phyloP scores from a whole-genome alignment of 495 filamentous ascomycete species.

The Aspergillus affinis region DNA sequence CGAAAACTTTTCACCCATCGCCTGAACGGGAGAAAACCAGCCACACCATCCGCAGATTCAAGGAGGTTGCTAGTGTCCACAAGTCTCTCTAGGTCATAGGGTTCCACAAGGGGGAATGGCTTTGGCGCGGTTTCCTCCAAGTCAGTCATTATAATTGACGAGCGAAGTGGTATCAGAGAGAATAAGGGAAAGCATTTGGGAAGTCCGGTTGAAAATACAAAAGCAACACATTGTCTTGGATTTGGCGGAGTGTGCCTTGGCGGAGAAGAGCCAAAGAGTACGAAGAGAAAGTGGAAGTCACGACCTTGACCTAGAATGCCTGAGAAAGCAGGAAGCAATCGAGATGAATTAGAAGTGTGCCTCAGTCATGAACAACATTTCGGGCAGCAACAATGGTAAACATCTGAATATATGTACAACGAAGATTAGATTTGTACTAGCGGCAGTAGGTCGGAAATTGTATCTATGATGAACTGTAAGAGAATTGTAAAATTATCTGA shows the following conservation, averaged over 20 bases:
- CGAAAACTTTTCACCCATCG: conserved; percentile 58
- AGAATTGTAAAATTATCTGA: too few species aligned
- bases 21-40: conserved; percentile 39
- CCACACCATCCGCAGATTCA: conserved; percentile 11
- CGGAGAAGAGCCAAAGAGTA: neutral
- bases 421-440: too few species aligned
- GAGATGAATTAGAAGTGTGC: neutral
- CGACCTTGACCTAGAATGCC: neutral
- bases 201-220: neutral
- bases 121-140: conserved; percentile 14
- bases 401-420: too few species aligned
- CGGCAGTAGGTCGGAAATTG: too few species aligned
- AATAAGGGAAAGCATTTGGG: neutral
- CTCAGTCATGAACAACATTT: neutral
- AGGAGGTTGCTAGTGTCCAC: conserved; percentile 3
- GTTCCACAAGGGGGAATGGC: conserved; percentile 3
- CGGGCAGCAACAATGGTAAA: too few species aligned
- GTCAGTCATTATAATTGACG: conserved; percentile 11
- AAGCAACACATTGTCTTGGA: neutral
- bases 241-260: neutral
- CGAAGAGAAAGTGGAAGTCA: neutral
- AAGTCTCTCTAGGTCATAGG: conserved; percentile 1
- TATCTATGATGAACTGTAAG: too few species aligned
- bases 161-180: neutral
- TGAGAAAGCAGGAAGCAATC: neutral